Conservation (phyloP, 192 early-diverging fungal genomes). For the Fimicolochytrium jonesii region DNA sequence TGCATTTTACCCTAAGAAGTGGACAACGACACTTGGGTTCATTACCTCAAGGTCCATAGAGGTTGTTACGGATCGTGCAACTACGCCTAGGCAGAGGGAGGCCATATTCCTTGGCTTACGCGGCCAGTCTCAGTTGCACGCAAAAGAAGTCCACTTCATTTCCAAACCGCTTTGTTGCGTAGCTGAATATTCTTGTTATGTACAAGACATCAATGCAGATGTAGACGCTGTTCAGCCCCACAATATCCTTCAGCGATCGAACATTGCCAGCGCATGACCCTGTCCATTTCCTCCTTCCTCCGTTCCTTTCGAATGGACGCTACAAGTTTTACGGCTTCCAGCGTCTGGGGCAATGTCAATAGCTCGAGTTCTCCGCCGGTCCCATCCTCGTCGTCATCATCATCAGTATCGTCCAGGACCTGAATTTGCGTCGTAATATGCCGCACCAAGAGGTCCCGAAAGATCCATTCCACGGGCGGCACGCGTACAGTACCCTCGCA, state of each 20-base stretch:
- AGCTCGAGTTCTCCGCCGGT: neutral
- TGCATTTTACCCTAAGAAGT: too few species aligned
- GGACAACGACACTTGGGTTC: too few species aligned
- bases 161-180: too few species aligned
- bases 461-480: neutral
- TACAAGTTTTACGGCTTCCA: neutral
- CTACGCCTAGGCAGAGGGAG: too few species aligned
- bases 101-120: too few species aligned
- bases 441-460: neutral
- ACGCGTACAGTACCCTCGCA: too few species aligned
- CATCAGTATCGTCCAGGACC: neutral
- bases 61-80: too few species aligned
- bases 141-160: too few species aligned
- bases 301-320: slow-evolving; percentile 9
- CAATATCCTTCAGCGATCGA: neutral
- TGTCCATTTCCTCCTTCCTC: neutral
- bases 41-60: too few species aligned
- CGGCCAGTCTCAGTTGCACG: too few species aligned
- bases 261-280: neutral
- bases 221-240: neutral
- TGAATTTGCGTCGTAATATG: neutral
- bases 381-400: neutral
- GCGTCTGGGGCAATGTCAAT: neutral
- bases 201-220: neutral
- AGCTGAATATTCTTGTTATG: too few species aligned